These are phyloP conservation scores for Arabis hirsuta DNA, from an alignment of 345 rosid genomes.

Conservation along the genomic window DNA sequence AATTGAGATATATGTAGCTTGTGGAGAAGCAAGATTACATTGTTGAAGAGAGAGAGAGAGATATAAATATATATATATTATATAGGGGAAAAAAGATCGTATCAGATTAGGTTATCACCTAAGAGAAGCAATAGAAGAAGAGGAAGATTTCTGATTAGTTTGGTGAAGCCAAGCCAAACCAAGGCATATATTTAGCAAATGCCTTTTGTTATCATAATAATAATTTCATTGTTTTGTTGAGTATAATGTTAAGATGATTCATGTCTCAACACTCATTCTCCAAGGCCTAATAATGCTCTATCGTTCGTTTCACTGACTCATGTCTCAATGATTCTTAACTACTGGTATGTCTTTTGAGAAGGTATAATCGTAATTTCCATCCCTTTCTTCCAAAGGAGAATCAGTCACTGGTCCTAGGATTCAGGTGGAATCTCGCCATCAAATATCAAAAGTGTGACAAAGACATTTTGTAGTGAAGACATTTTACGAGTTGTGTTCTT, in stretches of 20 bases:
- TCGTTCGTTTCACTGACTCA: not conserved
- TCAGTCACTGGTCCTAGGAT: conserved; percentile 22
- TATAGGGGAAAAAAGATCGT: conserved; percentile 35
- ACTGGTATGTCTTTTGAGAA: not conserved
- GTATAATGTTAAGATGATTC: conserved; percentile 13
- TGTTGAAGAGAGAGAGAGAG: conserved; percentile 15
- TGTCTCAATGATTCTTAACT: too few relatives aligned
- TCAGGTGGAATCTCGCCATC: conserved; percentile 35
- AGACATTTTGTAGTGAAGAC: conserved; percentile 15
- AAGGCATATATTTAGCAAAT: conserved; percentile 40
- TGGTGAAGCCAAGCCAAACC: conserved; percentile 35
- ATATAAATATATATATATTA: conserved; percentile 18
- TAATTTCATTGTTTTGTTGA: conserved; percentile 28
- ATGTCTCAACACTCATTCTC: conserved; percentile 8
- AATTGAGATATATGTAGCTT: conserved; percentile 9
- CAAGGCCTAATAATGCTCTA: not conserved
- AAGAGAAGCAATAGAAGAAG: conserved; percentile 34
- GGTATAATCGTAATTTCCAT: not conserved
- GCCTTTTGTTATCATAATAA: conserved; percentile 36
- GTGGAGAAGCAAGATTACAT: conserved; percentile 35
- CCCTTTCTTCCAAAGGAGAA: not conserved
- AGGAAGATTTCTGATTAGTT: conserved; percentile 39
- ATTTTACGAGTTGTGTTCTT: conserved; percentile 1
- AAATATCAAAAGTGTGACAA: conserved; percentile 29
- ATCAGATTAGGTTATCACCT: conserved; percentile 37